Evolutionary conservation across 169 alveolate species (phyloP).

Genomic region (Ichthyophthirius multifiliis): DNA sequence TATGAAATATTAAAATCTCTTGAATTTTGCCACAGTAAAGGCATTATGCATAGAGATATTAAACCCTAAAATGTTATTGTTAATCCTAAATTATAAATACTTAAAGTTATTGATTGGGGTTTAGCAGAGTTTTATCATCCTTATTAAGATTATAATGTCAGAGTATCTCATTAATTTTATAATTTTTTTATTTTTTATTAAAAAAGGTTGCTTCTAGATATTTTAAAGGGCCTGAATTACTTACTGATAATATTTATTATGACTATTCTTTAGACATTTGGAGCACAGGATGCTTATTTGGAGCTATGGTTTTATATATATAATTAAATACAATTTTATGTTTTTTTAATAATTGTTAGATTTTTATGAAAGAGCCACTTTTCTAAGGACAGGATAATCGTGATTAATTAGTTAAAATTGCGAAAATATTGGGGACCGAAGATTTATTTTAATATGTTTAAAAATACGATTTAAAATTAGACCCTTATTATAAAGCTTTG

Average conservation of each 20-base stretch:
- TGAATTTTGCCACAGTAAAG: constrained; percentile 55
- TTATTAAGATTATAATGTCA: constrained; percentile 45
- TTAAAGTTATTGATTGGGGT: constrained; percentile 74
- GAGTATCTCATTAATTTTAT: too few species aligned
- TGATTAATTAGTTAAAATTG: constrained; percentile 66
- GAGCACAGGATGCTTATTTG: constrained; percentile 69
- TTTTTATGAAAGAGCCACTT: constrained; percentile 71
- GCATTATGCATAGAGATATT: constrained; percentile 71
- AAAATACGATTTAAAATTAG: constrained; percentile 47
- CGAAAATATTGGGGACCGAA: constrained; percentile 66
- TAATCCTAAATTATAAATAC: constrained; percentile 36
- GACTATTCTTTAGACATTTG: constrained; percentile 70
- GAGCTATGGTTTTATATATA: constrained; percentile 60
- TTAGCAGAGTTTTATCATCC: constrained; percentile 70
- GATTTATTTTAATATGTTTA: constrained; percentile 58
- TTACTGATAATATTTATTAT: constrained; percentile 49
- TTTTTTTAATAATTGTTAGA: constrained; percentile 47
- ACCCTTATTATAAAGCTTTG: constrained; percentile 13
- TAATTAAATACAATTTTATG: constrained; percentile 85
- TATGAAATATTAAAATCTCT: constrained; percentile 55
- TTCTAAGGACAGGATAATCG: constrained; percentile 63
- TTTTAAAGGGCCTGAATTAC: constrained; percentile 67
- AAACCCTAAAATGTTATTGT: constrained; percentile 64
- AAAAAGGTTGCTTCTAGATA: constrained; percentile 83
- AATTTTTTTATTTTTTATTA: too few species aligned